Evolutionary conservation across 495 filamentous ascomycete genomes (phyloP).

Genomic region (Aspergillus ellipticus): DNA sequence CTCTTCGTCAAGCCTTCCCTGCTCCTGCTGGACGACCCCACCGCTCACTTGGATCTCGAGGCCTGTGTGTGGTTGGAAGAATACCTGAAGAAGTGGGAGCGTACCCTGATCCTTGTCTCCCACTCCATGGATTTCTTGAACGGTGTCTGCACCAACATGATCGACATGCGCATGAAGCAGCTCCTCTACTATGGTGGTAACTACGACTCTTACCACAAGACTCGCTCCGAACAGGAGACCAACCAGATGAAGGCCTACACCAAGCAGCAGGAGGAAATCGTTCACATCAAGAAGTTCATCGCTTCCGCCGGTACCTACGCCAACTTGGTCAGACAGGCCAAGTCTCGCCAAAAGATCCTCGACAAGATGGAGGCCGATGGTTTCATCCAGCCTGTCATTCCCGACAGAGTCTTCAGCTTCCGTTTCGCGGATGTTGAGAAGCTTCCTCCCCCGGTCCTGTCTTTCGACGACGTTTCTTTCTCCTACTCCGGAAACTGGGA

Average conservation of each 20-base stretch:
- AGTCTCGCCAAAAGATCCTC: slow-evolving; percentile 98
- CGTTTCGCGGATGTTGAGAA: slow-evolving; percentile 98
- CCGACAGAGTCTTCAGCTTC: slow-evolving; percentile 94
- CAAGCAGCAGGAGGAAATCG: slow-evolving; percentile 99
- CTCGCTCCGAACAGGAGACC: slow-evolving; percentile 85
- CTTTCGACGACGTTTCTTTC: slow-evolving; percentile 96
- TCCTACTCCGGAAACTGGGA: slow-evolving; percentile 87
- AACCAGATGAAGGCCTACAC: slow-evolving; percentile 98
- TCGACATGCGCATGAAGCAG: slow-evolving; percentile 89
- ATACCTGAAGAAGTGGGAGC: slow-evolving; percentile 99
- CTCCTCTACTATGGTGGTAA: slow-evolving; percentile 99
- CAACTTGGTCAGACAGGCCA: slow-evolving; percentile 97
- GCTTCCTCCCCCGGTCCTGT: slow-evolving; percentile 91
- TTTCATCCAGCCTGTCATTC: slow-evolving; percentile 84
- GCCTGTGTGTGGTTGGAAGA: slow-evolving; percentile 99
- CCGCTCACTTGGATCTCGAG: slow-evolving; percentile 98
- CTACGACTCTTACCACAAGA: slow-evolving; percentile 98
- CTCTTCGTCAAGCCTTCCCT: slow-evolving; percentile 97
- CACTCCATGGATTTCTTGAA: slow-evolving; percentile 99
- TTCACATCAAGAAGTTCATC: slow-evolving; percentile 99
- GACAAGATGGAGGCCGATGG: slow-evolving; percentile 99
- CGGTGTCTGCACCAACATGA: slow-evolving; percentile 98
- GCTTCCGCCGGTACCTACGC: slow-evolving; percentile 99
- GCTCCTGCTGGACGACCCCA: slow-evolving; percentile 95
- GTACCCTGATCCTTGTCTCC: slow-evolving; percentile 94